A percentile compares a stretch with the other conserved stretches of the same genome.
Evolutionary conservation across 805 yeast genomes (phyloP).

Genomic region (Tetrapisispora taiwanensis): DNA sequence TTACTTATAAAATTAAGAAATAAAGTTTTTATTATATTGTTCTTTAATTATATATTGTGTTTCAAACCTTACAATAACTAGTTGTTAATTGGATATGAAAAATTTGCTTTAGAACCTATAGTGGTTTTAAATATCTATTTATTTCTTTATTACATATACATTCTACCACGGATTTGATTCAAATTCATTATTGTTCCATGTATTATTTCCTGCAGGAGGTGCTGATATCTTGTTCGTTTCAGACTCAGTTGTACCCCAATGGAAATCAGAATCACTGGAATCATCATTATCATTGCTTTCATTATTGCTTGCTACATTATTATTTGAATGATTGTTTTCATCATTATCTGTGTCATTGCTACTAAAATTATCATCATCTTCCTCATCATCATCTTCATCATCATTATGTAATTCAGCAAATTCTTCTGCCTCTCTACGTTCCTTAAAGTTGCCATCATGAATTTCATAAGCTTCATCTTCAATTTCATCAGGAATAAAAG

Average conservation of each 20-base stretch:
- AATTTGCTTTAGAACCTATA: no score
- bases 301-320: conserved; percentile 1
- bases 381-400: conserved; percentile 6
- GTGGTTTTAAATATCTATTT: no score
- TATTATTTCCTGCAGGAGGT: conserved; percentile 33
- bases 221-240: neutral
- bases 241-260: conserved; percentile 34
- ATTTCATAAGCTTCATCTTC: conserved; percentile 65
- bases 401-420: conserved; percentile 7
- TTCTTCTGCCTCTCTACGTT: conserved; percentile 18
- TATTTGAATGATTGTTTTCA: conserved; percentile 1
- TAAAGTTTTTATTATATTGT: no score
- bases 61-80: no score
- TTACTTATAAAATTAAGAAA: no score
- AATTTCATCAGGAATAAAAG: conserved; percentile 58
- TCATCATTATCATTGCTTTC: conserved; percentile 34
- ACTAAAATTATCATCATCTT: conserved; percentile 8
- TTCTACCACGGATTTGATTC: conserved; percentile 58
- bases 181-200: conserved; percentile 38
- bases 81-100: no score
- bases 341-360: conserved; percentile 5
- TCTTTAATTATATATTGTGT: no score
- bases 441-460: conserved; percentile 33
- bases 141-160: no score
- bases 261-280: conserved; percentile 38